Conservation (phyloP, 2,329 filamentous ascomycete species). For the Penicillium sp. region DNA sequence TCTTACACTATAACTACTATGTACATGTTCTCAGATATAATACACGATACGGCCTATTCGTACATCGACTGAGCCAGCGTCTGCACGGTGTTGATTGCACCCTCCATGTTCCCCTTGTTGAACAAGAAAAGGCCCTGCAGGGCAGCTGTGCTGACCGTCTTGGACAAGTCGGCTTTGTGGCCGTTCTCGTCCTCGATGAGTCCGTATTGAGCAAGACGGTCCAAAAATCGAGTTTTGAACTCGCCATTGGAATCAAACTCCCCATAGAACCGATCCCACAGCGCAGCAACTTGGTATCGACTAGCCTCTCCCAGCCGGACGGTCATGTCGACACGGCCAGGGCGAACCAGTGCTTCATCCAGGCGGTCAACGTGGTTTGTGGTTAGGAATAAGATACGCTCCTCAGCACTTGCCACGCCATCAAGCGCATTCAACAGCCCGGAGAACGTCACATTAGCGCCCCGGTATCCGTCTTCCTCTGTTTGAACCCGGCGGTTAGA, state of each 20-base stretch:
- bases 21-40: background rate
- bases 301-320: slow-evolving; percentile 85
- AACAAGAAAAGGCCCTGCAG: slow-evolving; percentile 93
- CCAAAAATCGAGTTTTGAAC: slow-evolving; percentile 66
- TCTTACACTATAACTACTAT: background rate
- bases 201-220: slow-evolving; percentile 64
- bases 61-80: slow-evolving; percentile 31
- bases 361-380: slow-evolving; percentile 91
- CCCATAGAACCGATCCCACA: slow-evolving; percentile 95
- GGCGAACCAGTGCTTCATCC: slow-evolving; percentile 82
- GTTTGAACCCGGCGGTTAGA: slow-evolving; percentile 67
- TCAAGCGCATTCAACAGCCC: slow-evolving; percentile 82
- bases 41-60: too few relatives aligned
- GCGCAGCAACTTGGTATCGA: slow-evolving; percentile 72
- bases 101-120: slow-evolving; percentile 86
- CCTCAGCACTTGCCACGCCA: slow-evolving; percentile 89
- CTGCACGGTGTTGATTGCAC: slow-evolving; percentile 77
- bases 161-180: slow-evolving; percentile 42
- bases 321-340: slow-evolving; percentile 91
- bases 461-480: slow-evolving; percentile 77
- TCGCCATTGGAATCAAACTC: slow-evolving; percentile 65
- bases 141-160: slow-evolving; percentile 76
- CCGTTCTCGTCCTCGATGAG: slow-evolving; percentile 60
- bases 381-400: slow-evolving; percentile 88
- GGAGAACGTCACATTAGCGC: slow-evolving; percentile 89